These are phyloP conservation scores for Ganoderma lingzhi DNA, from an alignment of 1,284 basidiomycete genomes.

Conservation along the genomic window DNA sequence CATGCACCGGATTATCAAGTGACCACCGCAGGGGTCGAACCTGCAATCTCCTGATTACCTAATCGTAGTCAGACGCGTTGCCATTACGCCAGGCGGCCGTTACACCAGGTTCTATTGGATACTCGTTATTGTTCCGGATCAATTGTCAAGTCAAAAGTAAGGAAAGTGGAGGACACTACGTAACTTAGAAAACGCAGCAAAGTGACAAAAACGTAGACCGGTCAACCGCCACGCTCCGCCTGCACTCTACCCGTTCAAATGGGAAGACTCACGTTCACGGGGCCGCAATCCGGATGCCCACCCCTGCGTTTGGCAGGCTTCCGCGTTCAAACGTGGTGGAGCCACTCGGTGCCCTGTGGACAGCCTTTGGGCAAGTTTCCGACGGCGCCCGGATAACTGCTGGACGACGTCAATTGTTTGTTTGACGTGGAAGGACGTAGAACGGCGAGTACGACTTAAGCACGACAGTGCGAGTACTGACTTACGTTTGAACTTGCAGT, in stretches of 20 bases:
- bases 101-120: neutral
- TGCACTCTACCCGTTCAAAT: neutral
- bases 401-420: neutral
- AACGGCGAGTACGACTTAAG: neutral
- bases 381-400: neutral
- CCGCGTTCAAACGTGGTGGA: neutral
- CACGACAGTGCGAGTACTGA: neutral
- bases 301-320: neutral
- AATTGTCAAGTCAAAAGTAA: too few species aligned
- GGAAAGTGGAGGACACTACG: too few species aligned
- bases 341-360: neutral
- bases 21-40: slow-evolving; percentile 59
- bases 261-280: neutral
- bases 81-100: slow-evolving; percentile 24
- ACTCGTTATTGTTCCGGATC: too few species aligned
- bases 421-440: neutral
- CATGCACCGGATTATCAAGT: slow-evolving; percentile 14
- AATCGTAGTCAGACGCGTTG: slow-evolving; percentile 26
- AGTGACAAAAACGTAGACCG: neutral
- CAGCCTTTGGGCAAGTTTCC: too few species aligned
- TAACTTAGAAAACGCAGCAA: neutral
- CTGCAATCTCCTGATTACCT: slow-evolving; percentile 57
- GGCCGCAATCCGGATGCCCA: neutral
- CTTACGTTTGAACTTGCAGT: neutral
- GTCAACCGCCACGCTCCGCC: neutral